Base-by-base conservation (phyloP, 2,329 filamentous ascomycete species). In the Paraconiothyrium brasiliense region DNA sequence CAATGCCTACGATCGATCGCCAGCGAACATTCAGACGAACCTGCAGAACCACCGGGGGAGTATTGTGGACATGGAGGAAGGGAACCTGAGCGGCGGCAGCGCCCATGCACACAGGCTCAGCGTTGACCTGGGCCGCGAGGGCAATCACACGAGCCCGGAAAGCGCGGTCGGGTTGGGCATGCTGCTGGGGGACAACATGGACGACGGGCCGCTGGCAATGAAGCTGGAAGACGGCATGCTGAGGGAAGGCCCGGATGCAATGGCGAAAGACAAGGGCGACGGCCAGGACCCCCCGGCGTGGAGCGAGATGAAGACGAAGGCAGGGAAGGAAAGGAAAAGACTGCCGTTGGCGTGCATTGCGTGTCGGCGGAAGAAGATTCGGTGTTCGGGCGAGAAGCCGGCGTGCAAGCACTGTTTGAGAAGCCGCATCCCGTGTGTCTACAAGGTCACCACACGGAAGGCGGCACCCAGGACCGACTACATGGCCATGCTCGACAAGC, bases 401-500 rank as follows among this genome's bases (percentile, higher is more conserved):
- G 92, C 94, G 0, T 99, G 95, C 84, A 97, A 97, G 79, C 95
- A 98, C 80, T 98, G 95, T 76, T 84, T 96, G 61, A 88, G 94
- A 59, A 97, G 94, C 55, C 88, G 94, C 47, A 96, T 97, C 69
- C 94, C 94, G 1, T 99, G 95, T 76, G 94, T 98, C 4, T 99
- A 98, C 85, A 98, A 98, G 75, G 93, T 97, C 62, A 98, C 94
- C 0, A 93, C 94, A 4, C 87, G 95, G 62, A 98, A 98, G 78
- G 93, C 94, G 1, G 93, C 94, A 3, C 95, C 95, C 2, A 87
- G 95, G 56, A 98, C 95, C 20, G 95, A 98, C 79, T 98, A 98
- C 79, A 98, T 98, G 95, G 93, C 94, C 46, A 98, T 98, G 93
- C 82, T 98, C 71, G 95, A 98, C 80, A 97, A 97, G 80, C 87